Evolutionary conservation across 2,329 filamentous ascomycete genomes (phyloP).

Genomic region (Penicillium olsonii): DNA sequence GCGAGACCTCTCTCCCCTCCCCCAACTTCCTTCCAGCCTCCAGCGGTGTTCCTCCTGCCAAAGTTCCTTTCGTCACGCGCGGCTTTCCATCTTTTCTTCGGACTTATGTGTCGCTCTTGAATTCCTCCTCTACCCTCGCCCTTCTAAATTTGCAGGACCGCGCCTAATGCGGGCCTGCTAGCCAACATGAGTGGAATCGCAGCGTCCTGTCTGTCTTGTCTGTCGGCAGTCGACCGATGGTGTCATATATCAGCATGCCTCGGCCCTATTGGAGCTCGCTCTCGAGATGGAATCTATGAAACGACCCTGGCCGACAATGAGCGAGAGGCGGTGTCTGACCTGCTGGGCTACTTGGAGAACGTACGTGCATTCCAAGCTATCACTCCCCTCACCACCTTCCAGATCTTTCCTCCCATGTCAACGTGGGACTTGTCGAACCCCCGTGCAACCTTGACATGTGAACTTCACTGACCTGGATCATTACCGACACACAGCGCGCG

Average conservation of each 20-base stretch:
- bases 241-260: conserved; percentile 47
- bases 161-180: conserved; percentile 31
- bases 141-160: conserved; percentile 21
- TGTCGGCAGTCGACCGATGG: conserved; percentile 45
- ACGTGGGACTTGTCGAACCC: neutral
- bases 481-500: conserved; percentile 63
- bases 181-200: conserved; percentile 41
- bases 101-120: neutral
- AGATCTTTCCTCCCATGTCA: conserved; percentile 33
- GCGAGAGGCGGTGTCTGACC: conserved; percentile 91
- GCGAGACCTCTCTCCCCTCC: neutral
- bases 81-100: neutral
- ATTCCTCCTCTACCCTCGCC: neutral
- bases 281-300: conserved; percentile 80
- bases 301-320: conserved; percentile 92
- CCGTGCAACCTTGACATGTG: neutral
- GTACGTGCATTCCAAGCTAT: conserved; percentile 58
- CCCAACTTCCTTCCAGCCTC: neutral
- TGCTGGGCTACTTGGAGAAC: conserved; percentile 94
- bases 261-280: conserved; percentile 60
- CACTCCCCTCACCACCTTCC: neutral
- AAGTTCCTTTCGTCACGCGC: neutral
- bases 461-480: conserved; percentile 26
- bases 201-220: conserved; percentile 44
- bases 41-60: neutral